Conservation (phyloP, 1,284 basidiomycete genomes). For the Amylostereum chailletii region DNA sequence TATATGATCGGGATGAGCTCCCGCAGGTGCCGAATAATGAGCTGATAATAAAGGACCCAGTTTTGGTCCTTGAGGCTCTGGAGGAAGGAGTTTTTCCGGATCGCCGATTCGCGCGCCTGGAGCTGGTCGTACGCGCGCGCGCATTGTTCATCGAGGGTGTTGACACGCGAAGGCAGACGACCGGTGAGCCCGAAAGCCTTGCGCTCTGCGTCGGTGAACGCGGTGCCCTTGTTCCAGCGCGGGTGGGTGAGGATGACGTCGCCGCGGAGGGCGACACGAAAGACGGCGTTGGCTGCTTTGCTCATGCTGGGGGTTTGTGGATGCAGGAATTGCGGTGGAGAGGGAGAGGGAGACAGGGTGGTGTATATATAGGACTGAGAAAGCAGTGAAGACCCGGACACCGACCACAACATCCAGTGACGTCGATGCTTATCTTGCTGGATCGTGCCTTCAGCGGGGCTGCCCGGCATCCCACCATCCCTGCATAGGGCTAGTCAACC, state of each 20-base stretch:
- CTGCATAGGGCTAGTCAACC: no score
- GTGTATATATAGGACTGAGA: no score
- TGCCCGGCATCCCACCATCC: no score
- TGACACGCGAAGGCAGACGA: slow-evolving; percentile 67
- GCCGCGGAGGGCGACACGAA: slow-evolving; percentile 48
- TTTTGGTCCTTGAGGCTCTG: slow-evolving; percentile 70
- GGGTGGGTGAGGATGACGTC: slow-evolving; percentile 53
- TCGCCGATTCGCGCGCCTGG: slow-evolving; percentile 31
- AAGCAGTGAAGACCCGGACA: no score
- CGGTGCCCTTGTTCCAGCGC: slow-evolving; percentile 68
- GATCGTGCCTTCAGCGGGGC: no score
- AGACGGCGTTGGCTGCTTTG: slow-evolving; percentile 12
- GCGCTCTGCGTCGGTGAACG: slow-evolving; percentile 61
- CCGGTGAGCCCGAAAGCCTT: slow-evolving; percentile 68
- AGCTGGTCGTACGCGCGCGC: slow-evolving; percentile 65
- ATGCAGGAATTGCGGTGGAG: no score
- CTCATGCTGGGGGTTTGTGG: background rate
- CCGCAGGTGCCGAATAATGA: slow-evolving; percentile 53
- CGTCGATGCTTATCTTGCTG: no score
- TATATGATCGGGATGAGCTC: slow-evolving; percentile 75
- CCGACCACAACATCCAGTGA: no score
- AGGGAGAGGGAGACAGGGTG: no score
- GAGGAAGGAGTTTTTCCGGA: slow-evolving; percentile 66
- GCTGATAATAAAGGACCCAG: slow-evolving; percentile 65
- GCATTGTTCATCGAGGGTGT: slow-evolving; percentile 72